Evolutionary conservation across 345 rosid genomes (phyloP).

Genomic region (Hypericum perforatum): DNA sequence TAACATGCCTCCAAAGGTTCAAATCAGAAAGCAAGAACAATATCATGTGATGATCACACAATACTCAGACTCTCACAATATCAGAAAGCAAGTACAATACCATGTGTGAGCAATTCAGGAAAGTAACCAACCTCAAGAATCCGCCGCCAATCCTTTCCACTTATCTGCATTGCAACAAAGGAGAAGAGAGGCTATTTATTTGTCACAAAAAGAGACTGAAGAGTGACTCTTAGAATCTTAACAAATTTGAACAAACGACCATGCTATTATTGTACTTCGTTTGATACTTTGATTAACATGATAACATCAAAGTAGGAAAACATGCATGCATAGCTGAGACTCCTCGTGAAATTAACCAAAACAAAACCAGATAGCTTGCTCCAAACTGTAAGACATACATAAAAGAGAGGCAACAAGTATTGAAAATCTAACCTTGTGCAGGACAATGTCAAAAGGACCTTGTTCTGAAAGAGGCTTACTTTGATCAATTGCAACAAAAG

Average conservation of each 20-base stretch:
- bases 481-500: constrained; percentile 67
- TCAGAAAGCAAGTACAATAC: background rate
- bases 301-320: too few relatives aligned
- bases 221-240: background rate
- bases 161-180: constrained; percentile 31
- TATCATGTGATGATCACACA: constrained; percentile 3
- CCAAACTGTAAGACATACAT: background rate
- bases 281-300: too few relatives aligned
- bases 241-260: too few relatives aligned
- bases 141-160: constrained; percentile 65
- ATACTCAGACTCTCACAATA: background rate
- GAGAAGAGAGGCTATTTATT: background rate
- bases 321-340: too few relatives aligned
- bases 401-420: background rate
- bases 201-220: constrained; percentile 1
- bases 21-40: constrained; percentile 3
- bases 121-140: constrained; percentile 60
- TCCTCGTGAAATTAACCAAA: too few relatives aligned
- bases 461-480: constrained; percentile 63
- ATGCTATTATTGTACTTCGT: too few relatives aligned
- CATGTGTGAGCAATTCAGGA: background rate
- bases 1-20: background rate
- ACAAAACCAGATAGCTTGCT: background rate
- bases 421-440: constrained; percentile 52
- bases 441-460: constrained; percentile 72